Evolutionary conservation across 805 yeast species (phyloP), one percentile per base, ranked within the genome.

Genomic region (Metschnikowia sp.): DNA sequence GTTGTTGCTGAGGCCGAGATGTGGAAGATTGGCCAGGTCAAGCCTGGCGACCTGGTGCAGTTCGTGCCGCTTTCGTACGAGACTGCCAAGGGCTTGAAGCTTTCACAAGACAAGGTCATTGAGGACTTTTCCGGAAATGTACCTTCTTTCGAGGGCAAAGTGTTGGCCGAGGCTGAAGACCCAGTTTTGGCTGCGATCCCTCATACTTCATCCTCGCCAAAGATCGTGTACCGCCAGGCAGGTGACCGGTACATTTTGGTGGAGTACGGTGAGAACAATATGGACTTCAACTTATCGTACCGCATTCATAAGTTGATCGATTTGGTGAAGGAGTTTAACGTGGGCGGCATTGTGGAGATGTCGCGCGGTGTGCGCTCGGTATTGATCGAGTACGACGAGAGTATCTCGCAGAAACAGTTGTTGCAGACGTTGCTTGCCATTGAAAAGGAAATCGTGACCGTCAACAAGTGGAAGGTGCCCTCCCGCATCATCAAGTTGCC

Each of bases 1-100:
- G 97, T 94, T 50, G 96, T 94, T 54, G 87, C 89, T 11, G 95
- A 90, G 61, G 88, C 95, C 36, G 99, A 94, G 71, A 82, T 94
- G 85, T 92, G 98, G 98, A 94, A 94, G 73, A 87, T 94, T 62
- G 99, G 99, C 40, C 98, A 92, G 72, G 91, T 88, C 37, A 91
- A 88, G 66, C 97, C 98, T 4, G 98, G 98, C 61, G 98, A 94
- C 61, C 58, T 66, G 40, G 82, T 92, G 50, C 79, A 79, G 55
- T 92, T 94, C 74, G 81, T 82, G 47, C 96, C 97, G 33, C 76
- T 94, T 38, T 59, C 81, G 12, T 85, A 79, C 57, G 82, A 79
- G 30, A 69, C 77, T 48, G 97, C 98, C 7, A 72, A 86, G 54
- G 64, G 64, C 13, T 72, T 91, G 65, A 86, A 82, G 66, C 59